Base-by-base conservation (phyloP, 768 basidiomycete genomes). In the Mycena rosella region DNA sequence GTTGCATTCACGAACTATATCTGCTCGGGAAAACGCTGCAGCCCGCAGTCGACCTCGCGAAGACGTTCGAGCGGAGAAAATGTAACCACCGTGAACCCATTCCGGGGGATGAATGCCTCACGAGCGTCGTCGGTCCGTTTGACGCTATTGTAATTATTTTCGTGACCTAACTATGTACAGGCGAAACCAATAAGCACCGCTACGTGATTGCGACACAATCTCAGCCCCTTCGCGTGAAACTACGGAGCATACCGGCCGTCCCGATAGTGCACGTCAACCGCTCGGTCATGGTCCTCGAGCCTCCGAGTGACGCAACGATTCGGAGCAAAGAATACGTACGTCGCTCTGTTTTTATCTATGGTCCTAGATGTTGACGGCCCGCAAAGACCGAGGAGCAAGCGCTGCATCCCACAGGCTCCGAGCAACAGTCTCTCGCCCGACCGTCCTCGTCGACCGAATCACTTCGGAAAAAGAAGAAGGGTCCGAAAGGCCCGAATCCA, bases 71-170 rank as follows among this genome's bases (percentile, higher is more conserved):
- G 80, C 86, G 97, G 63, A 79, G 98, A 70, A 95, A 93, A 80
- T 99, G 98, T 77, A 98, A 98, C 76, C 98, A 99, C 77, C 85
- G 90, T 68, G 93, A 96, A 73, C 83, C 92, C n/a, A 92, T 98
- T 30, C 84, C 87, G 0, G 92, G 92, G 32, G 89, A 93, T 53
- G 95, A 96, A 20, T 99, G 98, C 77, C 82, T 99, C 30, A 74
- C 81, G 7, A 87, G 87, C 65, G 91, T 99, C 51, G 84, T 98
- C 52, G 97, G 97, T 95, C 72, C 65, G 88, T 73, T 42, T 8
- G 36, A 20, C 48, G 42, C 11, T 18, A 18, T 18, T 40, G 4
- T 15, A 13, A 4, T 18, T 40, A 40, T 18, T 5, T 40, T 40
- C 4, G 10, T 24, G 24, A 51, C 22, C 22, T 26, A 63, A 5